Evolutionary conservation across 345 rosid species (phyloP), one percentile per base, ranked within the genome.

Genomic region (Salix viminalis): DNA sequence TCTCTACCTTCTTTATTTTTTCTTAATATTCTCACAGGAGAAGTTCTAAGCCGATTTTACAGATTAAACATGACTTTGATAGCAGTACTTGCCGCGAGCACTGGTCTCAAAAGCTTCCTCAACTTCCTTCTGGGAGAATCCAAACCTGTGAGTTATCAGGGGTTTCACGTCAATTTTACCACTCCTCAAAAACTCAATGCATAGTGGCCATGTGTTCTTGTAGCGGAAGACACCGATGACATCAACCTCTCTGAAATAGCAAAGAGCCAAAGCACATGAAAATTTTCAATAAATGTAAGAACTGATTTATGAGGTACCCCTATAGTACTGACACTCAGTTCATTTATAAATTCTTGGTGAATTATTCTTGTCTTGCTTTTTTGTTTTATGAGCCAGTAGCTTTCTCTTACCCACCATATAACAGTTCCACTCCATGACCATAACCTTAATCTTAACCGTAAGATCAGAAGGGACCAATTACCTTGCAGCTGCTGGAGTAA

Each of bases 31-130:
- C 18, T 46, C 52, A 14, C 1, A 46, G 52, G 52, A 46, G 4
- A 46, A 46, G 21, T 50, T 50, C 19, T 50, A 21, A 50, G n/a
- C 56, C 5, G n/a, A 50, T 18, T n/a, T 79, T 64, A 82, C 37
- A 96, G 91, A 73, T 93, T 93, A 77, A 96, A 91, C 98, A 96
- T 93, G 77, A 96, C 95, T 81, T 93, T 93, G 65, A 96, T 92
- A 75, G 98, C 94, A 58, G 85, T 76, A 5, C 98, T 91, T 91
- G 34, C 99, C 98, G 6, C 86, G 82, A 56, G 95, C 95, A 77
- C 97, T 96, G 64, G 97, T 93, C 77, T 92, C 93, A 46, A 93
- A 96, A 24, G 92, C 97, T 44, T 87, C 88, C 84, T 93, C 98
- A n/a, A 93, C 87, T 74, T 87, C 97, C 84, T 86, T 84, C 80